These are phyloP conservation scores for Tulasnella sp. DNA, from an alignment of 768 basidiomycete species.

Conservation along the genomic window DNA sequence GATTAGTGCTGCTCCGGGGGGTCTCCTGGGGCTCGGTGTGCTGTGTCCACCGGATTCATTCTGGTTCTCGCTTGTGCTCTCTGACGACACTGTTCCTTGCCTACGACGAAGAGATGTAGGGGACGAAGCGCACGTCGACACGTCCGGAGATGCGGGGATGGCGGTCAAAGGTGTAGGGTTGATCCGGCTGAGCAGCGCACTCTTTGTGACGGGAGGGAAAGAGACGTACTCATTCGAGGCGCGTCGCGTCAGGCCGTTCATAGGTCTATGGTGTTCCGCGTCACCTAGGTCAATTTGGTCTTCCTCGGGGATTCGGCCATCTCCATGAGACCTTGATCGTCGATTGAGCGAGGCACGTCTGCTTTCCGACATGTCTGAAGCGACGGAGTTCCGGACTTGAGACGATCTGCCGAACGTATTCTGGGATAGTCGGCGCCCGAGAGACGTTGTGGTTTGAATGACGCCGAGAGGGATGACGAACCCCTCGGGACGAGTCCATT, in stretches of 20 bases:
- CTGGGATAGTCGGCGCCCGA: constrained; percentile 36
- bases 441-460: constrained; percentile 55
- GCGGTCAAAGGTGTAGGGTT: constrained; percentile 25
- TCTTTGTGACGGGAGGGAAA: constrained; percentile 32
- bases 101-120: neutral
- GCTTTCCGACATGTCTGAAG: constrained; percentile 11
- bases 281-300: constrained; percentile 16
- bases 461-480: constrained; percentile 91
- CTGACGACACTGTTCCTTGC: constrained; percentile 1
- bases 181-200: constrained; percentile 14
- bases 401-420: constrained; percentile 28
- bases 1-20: neutral
- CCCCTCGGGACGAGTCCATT: constrained; percentile 87
- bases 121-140: neutral
- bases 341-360: constrained; percentile 24
- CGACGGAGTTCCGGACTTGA: constrained; percentile 17
- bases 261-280: constrained; percentile 11
- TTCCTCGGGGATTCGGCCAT: constrained; percentile 33
- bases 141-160: constrained; percentile 32
- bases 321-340: constrained; percentile 27
- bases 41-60: neutral
- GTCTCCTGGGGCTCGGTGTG: constrained; percentile 24
- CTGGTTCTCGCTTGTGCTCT: neutral
- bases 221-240: constrained; percentile 26
- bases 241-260: constrained; percentile 15